A percentile compares a stretch with the other conserved stretches of the same genome.
These are phyloP conservation scores for Allium cepa DNA, from an alignment of 106 monocot species.

Conservation along the genomic window DNA sequence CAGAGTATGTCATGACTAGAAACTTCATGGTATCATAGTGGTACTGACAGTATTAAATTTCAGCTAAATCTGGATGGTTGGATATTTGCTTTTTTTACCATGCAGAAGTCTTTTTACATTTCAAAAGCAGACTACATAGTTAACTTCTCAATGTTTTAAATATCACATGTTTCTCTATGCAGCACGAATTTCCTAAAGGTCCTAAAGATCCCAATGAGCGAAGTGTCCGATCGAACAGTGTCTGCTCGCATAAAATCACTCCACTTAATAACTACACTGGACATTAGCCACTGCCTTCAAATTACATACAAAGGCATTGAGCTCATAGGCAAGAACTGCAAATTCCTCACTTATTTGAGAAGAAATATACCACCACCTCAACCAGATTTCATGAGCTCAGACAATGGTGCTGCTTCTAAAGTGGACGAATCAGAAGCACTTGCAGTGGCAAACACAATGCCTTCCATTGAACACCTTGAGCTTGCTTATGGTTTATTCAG, in stretches of 20 bases:
- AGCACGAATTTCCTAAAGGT: slow-evolving; percentile 22
- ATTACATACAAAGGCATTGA: slow-evolving; percentile 47
- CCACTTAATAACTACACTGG: slow-evolving; percentile 16
- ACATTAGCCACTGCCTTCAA: slow-evolving; percentile 49
- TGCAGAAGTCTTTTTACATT: no score
- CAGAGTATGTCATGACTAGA: no score
- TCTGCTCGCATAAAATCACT: slow-evolving; percentile 13
- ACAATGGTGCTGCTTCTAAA: slow-evolving; percentile 5
- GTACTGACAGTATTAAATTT: neutral
- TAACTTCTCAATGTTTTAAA: neutral
- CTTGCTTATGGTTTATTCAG: slow-evolving; percentile 40
- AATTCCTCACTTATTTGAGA: slow-evolving; percentile 20
- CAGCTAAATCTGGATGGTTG: no score
- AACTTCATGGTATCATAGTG: no score
- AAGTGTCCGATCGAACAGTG: slow-evolving; percentile 23
- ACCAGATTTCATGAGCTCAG: neutral
- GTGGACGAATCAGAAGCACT: slow-evolving; percentile 37
- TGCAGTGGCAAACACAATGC: slow-evolving; percentile 42
- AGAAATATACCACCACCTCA: slow-evolving; percentile 45
- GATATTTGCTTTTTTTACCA: neutral
- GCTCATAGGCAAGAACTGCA: slow-evolving; percentile 36
- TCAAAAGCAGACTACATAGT: no score
- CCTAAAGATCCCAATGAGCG: slow-evolving; percentile 55
- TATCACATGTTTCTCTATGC: neutral
- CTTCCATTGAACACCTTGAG: slow-evolving; percentile 32